These are phyloP conservation scores for Venturia asperata DNA, from an alignment of 2,329 filamentous ascomycete genomes.

Conservation along the genomic window DNA sequence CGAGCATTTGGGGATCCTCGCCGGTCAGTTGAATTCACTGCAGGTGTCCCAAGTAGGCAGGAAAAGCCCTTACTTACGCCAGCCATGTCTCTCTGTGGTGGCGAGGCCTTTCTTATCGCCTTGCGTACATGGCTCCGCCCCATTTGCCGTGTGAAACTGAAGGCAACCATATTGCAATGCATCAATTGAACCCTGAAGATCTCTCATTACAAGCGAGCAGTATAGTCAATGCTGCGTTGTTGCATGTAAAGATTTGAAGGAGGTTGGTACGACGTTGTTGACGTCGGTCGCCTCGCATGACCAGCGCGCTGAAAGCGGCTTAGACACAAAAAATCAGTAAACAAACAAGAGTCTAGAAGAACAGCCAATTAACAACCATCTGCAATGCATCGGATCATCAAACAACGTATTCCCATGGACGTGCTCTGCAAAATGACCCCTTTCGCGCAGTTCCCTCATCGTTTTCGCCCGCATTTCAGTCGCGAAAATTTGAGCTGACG, in stretches of 20 bases:
- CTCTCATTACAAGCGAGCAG: not conserved
- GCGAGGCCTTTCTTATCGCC: constrained; percentile 8
- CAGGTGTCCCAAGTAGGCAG: constrained; percentile 7
- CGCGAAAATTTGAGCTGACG: constrained; percentile 23
- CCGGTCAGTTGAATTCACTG: constrained; percentile 9
- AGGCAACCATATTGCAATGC: not conserved
- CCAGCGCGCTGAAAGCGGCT: constrained; percentile 3
- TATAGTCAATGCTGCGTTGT: not conserved
- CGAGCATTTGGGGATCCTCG: not conserved
- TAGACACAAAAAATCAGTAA: constrained; percentile 8
- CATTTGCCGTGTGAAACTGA: constrained; percentile 1
- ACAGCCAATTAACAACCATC: constrained; percentile 7
- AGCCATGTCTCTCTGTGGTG: constrained; percentile 1
- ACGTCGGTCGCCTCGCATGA: constrained; percentile 12
- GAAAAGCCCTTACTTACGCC: constrained; percentile 4
- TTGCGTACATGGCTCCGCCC: not conserved
- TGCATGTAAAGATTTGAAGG: constrained; percentile 7
- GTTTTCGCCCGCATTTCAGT: not conserved
- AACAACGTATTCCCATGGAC: constrained; percentile 7
- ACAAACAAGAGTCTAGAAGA: not conserved
- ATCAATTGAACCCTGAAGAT: constrained; percentile 9
- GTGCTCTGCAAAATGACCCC: constrained; percentile 9
- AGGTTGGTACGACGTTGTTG: constrained; percentile 14
- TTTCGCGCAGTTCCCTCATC: constrained; percentile 13
- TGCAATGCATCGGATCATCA: constrained; percentile 14